Percentiles rank a stretch among this genome's conserved stretches.
Conservation (phyloP, 108 stramenopile genomes). For the Discostella pseudostelligera region DNA sequence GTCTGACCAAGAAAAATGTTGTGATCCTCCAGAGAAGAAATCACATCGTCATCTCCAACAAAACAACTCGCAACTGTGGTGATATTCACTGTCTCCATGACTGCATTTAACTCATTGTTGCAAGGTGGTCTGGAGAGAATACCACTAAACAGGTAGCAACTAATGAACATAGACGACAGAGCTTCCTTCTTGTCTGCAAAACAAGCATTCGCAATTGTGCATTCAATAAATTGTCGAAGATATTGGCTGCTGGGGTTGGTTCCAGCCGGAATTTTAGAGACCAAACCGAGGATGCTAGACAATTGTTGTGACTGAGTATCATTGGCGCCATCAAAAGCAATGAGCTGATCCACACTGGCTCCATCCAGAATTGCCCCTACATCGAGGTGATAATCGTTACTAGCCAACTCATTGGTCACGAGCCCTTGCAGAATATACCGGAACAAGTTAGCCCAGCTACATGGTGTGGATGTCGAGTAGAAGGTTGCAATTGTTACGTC, state of each 20-base stretch:
- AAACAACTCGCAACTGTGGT: constrained; percentile 24
- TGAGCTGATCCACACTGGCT: constrained; percentile 12
- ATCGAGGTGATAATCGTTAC: constrained; percentile 32
- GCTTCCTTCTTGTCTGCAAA: constrained; percentile 15
- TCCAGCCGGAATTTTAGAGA: constrained; percentile 12
- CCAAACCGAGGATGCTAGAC: not conserved
- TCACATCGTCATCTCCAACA: constrained; percentile 4
- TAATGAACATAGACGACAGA: constrained; percentile 9
- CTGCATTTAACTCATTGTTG: constrained; percentile 11
- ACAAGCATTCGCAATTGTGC: constrained; percentile 16
- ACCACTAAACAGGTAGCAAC: constrained; percentile 20
- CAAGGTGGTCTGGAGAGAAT: constrained; percentile 8
- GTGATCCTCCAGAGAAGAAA: not conserved
- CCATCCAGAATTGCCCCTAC: constrained; percentile 24
- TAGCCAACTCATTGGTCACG: constrained; percentile 47
- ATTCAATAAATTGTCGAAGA: constrained; percentile 9
- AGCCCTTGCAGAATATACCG: constrained; percentile 50
- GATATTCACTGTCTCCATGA: constrained; percentile 18
- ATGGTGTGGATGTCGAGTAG: not conserved
- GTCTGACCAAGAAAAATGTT: not conserved
- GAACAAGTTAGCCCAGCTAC: constrained; percentile 35
- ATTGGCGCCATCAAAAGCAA: constrained; percentile 12
- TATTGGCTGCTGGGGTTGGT: constrained; percentile 15
- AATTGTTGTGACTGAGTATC: constrained; percentile 10
- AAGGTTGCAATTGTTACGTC: no score